Evolutionary conservation across 192 early-diverging fungal genomes (phyloP), one percentile per base, ranked within the genome.

Genomic region (Cetraspora pellucida): DNA sequence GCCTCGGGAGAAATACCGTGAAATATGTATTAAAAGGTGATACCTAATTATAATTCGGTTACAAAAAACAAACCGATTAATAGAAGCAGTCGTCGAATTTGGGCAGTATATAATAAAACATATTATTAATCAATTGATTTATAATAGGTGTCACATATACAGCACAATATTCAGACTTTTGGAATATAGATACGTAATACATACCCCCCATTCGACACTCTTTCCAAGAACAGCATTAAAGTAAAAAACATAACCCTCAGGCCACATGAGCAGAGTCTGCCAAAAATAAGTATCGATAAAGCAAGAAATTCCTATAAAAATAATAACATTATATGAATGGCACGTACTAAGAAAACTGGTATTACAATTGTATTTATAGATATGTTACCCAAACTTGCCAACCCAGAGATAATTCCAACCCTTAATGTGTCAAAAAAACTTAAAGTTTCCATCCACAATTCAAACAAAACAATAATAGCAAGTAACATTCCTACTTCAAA

Each of bases 251-350:
- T 78, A 77, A 16, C 85, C 83, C 75, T 96, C 93, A 5, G 95
- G 92, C 93, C 92, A 95, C 28, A 90, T 74, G 50, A 70, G 83
- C 31, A 66, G 67, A 21, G 75, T 57, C n/a, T 85, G 74, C 94
- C 94, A 96, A 79, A 96, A 93, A 65, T 86, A 90, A 16, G 92
- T 90, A 82, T 96, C 94, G 21, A 94, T 75, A 8, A 72, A 66
- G 43, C 91, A 72, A 13, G 93, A 89, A 10, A 82, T 6, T 2
- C 50, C 69, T 45, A 84, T 74, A 54, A 68, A 49, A 14, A 19
- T 47, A 64, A 46, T 6, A 75, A 16, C 16, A 21, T 27, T 17
- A 23, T 21, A 45, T 45, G 7, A 47, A 25, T 17, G 16, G 11
- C 10, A 14, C 37, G 5, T 16, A 27, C 30, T 54, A 57, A 10